Base-by-base conservation (phyloP, 768 basidiomycete species). In the Tylopilus plumbeoviolaceoides region DNA sequence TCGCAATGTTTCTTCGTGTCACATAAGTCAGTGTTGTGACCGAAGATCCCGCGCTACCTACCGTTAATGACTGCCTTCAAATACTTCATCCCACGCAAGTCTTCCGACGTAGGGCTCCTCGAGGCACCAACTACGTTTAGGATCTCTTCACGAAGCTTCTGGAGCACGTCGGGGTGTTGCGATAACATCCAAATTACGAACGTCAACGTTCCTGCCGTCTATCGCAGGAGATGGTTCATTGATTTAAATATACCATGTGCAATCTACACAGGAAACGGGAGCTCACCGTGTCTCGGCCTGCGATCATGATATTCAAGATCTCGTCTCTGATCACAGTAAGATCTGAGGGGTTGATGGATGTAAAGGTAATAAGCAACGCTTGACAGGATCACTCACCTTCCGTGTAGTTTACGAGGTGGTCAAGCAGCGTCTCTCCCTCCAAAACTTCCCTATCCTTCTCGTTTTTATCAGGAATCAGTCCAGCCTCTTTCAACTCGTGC, bases 61-160 rank as follows among this genome's bases (percentile, higher is more conserved):
- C 67, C 67, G 21, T 69, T 70, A 23, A 76, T 70, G 20, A 76
- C 66, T 21, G 75, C 75, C 23, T 61, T 64, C 44, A 76, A 33
- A 53, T 75, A 77, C 41, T 70, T 75, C 72, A 77, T 72, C 2
- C 65, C 65, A 7, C 62, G 60, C 25, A 72, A 51, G 18, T 72
- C 58, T 8, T 68, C 64, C n/a, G 55, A 52, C 4, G 70, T 72
- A 15, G 71, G 71, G 14, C 53, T 36, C 23, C 54, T 59, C 2
- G 64, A 59, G 17, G 44, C 39, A 5, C 72, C 72, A 14, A 73
- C 61, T 17, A 57, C 56, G 10, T 42, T 41, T 3, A 67, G 35
- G 25, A 71, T 65, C 48, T 73, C 72, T 12, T 63, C 57, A 17
- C 70, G 67, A 30, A 73, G 63, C 28, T 65, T 65, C 5, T n/a